These are phyloP conservation scores for Eragrostis nindensis DNA, from an alignment of 176 grass and related monocot species.

Conservation along the genomic window DNA sequence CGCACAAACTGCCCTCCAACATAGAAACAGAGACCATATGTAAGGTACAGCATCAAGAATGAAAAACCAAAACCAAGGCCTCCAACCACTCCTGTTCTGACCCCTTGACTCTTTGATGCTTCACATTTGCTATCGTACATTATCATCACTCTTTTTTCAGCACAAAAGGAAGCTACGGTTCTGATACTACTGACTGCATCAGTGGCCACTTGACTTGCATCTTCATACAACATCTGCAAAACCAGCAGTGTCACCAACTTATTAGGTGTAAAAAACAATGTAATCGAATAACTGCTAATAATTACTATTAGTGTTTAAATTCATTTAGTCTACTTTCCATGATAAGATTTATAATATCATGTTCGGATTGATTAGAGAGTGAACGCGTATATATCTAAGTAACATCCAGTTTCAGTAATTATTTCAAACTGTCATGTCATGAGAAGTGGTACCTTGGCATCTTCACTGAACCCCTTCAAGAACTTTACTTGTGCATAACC, in stretches of 20 bases:
- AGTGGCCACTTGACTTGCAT: constrained; percentile 84
- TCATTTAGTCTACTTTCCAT: background rate
- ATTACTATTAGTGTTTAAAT: background rate
- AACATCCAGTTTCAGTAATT: constrained; percentile 13
- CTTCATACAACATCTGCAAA: constrained; percentile 73
- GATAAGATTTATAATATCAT: constrained; percentile 9
- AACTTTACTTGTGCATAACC: constrained; percentile 83
- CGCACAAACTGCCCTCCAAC: constrained; percentile 65
- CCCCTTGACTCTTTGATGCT: constrained; percentile 66
- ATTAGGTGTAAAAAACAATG: constrained; percentile 7
- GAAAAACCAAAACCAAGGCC: constrained; percentile 87
- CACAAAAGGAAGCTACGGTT: constrained; percentile 80
- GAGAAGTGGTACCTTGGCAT: constrained; percentile 70
- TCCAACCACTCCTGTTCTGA: constrained; percentile 61
- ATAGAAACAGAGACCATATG: constrained; percentile 79
- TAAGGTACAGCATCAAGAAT: constrained; percentile 62
- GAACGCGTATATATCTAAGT: background rate
- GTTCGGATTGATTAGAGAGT: constrained; percentile 5
- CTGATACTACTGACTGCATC: constrained; percentile 77
- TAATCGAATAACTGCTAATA: background rate
- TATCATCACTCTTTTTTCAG: constrained; percentile 59
- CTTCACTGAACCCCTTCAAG: constrained; percentile 79
- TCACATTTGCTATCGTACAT: constrained; percentile 74
- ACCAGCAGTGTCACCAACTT: constrained; percentile 17
- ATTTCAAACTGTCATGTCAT: constrained; percentile 11